phyloP scores from a whole-genome alignment of 108 stramenopile genomes.

The Halocafeteria seosinensis region DNA sequence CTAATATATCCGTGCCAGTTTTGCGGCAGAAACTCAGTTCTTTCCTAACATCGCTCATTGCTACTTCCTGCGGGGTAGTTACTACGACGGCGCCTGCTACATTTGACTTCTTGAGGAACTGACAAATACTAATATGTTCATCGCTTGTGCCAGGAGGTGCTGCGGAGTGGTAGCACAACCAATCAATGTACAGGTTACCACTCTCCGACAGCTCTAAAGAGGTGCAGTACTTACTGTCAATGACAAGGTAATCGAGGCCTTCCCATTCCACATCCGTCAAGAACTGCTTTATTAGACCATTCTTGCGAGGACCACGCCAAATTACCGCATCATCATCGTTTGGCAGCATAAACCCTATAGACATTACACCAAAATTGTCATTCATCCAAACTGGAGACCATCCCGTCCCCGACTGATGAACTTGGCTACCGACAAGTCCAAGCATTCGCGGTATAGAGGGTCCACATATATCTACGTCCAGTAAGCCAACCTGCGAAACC shows the following conservation, averaged over 20 bases:
- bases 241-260: constrained; percentile 72
- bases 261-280: constrained; percentile 66
- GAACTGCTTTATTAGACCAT: constrained; percentile 96
- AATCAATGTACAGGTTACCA: no score
- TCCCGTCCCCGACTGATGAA: constrained; percentile 70
- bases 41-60: constrained; percentile 93
- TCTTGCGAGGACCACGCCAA: constrained; percentile 96
- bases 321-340: constrained; percentile 81
- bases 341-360: constrained; percentile 82
- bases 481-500: constrained; percentile 77
- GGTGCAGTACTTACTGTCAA: no score
- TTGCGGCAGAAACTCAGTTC: constrained; percentile 93
- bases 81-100: constrained; percentile 53
- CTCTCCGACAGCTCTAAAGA: no score
- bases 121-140: constrained; percentile 94
- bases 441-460: constrained; percentile 48
- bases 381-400: constrained; percentile 91
- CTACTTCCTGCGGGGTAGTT: constrained; percentile 91
- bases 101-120: constrained; percentile 65
- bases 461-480: constrained; percentile 95
- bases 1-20: constrained; percentile 72
- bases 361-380: constrained; percentile 67
- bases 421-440: constrained; percentile 45
- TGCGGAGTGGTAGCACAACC: no score
- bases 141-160: constrained; percentile 98